Conservation (phyloP, 805 yeast species). For the Torulaspora delbrueckii region DNA sequence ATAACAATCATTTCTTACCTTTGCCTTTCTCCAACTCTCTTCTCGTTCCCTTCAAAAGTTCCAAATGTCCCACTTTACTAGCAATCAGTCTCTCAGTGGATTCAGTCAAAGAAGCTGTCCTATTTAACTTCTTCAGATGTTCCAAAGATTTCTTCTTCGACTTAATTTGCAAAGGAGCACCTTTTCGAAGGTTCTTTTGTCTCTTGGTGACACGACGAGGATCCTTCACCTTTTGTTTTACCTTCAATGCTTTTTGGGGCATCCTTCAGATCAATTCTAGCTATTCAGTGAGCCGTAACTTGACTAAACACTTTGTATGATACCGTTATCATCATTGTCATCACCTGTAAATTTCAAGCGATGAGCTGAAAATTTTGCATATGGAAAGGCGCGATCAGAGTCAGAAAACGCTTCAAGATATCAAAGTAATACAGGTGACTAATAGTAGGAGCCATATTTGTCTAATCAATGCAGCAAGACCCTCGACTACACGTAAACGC, state of each 20-base stretch:
- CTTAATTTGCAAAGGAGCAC: slow-evolving; percentile 69
- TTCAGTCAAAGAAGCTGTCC: slow-evolving; percentile 45
- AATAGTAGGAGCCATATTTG: neutral
- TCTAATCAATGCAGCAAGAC: neutral
- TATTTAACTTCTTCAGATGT: slow-evolving; percentile 51
- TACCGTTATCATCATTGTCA: neutral
- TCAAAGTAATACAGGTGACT: neutral
- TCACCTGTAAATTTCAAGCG: slow-evolving; percentile 2
- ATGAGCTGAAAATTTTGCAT: slow-evolving; percentile 12
- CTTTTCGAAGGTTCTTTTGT: slow-evolving; percentile 58
- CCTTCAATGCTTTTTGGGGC: slow-evolving; percentile 73
- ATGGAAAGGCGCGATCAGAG: slow-evolving; percentile 7
- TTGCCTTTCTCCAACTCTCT: slow-evolving; percentile 65
- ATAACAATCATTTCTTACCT: slow-evolving; percentile 13
- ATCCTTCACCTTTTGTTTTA: slow-evolving; percentile 39
- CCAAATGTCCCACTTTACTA: slow-evolving; percentile 90
- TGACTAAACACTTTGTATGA: neutral
- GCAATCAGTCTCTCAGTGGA: slow-evolving; percentile 83
- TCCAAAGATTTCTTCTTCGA: slow-evolving; percentile 56
- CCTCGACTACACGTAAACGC: neutral
- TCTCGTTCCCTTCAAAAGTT: slow-evolving; percentile 84
- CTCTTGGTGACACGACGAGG: slow-evolving; percentile 50
- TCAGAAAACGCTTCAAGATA: slow-evolving; percentile 1
- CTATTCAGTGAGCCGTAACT: neutral
- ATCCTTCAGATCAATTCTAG: slow-evolving; percentile 32